phyloP scores from a whole-genome alignment of 768 basidiomycete species.

The Cantharellus cinnabarinus region DNA sequence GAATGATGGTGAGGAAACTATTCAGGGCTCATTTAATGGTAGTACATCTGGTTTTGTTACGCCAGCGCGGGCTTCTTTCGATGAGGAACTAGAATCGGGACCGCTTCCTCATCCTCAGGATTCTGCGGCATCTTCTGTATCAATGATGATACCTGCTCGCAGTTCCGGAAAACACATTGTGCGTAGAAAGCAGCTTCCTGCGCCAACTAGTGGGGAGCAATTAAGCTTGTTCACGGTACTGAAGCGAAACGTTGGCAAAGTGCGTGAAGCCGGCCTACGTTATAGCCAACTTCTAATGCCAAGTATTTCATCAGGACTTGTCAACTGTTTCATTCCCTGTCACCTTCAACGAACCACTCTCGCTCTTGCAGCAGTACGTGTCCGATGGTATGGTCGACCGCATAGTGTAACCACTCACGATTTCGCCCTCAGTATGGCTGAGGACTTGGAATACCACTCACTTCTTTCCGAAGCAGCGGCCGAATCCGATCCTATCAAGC shows the following conservation, averaged over 20 bases:
- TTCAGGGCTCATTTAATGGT: neutral
- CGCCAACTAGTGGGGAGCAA: conserved; percentile 33
- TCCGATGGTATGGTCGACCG: neutral
- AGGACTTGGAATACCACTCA: conserved; percentile 61
- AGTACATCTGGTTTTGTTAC: neutral
- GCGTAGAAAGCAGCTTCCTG: conserved; percentile 8
- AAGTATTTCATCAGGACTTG: conserved; percentile 35
- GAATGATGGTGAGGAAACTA: neutral
- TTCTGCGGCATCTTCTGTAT: neutral
- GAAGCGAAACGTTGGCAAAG: conserved; percentile 81
- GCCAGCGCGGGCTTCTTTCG: neutral
- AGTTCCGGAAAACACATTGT: neutral
- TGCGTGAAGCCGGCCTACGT: conserved; percentile 14
- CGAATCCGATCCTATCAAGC: conserved; percentile 36
- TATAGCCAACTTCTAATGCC: neutral
- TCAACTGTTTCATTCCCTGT: conserved; percentile 73
- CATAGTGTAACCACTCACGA: neutral
- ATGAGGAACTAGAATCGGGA: neutral
- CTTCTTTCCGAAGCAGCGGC: conserved; percentile 47
- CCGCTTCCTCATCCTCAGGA: neutral
- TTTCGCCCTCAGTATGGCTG: conserved; percentile 24
- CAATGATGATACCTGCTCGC: neutral
- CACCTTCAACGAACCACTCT: conserved; percentile 75
- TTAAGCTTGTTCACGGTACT: conserved; percentile 64
- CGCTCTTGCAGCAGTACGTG: conserved; percentile 44